Percentiles rank a stretch among this genome's conserved stretches.
Conservation (phyloP, 2,329 filamentous ascomycete species). For the Hortaea werneckii region DNA sequence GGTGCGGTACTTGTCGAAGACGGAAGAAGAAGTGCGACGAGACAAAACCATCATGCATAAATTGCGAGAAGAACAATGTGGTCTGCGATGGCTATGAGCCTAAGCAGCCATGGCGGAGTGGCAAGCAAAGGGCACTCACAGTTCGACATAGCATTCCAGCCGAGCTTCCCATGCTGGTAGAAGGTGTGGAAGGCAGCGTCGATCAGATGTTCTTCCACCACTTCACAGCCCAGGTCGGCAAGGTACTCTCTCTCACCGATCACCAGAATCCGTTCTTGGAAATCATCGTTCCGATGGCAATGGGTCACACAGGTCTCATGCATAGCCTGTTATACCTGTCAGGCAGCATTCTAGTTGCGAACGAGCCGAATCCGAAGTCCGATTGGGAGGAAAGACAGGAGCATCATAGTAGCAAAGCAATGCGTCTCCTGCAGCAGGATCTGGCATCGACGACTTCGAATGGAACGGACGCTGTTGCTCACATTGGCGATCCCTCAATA, state of each 20-base stretch:
- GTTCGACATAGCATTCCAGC: conserved; percentile 27
- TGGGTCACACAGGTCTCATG: conserved; percentile 73
- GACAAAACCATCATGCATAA: conserved; percentile 49
- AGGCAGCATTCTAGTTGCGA: conserved; percentile 58
- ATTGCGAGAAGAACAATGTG: conserved; percentile 88
- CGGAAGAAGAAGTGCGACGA: conserved; percentile 53
- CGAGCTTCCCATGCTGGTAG: conserved; percentile 53
- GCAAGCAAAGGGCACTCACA: conserved; percentile 51
- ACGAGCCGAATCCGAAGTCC: conserved; percentile 34
- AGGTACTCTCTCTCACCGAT: conserved; percentile 70
- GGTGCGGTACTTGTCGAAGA: conserved; percentile 49
- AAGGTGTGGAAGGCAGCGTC: conserved; percentile 68
- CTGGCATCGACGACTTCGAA: conserved; percentile 6
- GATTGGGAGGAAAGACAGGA: conserved; percentile 45
- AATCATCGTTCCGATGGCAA: conserved; percentile 71
- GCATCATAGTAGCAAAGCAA: conserved; percentile 41
- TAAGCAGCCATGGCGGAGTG: conserved; percentile 78
- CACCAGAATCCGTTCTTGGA: conserved; percentile 77
- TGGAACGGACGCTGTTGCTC: conserved; percentile 1
- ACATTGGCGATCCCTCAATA: conserved; percentile 42
- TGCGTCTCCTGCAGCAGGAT: conserved; percentile 14
- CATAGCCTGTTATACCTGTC: conserved; percentile 79
- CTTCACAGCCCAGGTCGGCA: conserved; percentile 69
- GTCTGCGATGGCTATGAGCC: conserved; percentile 84
- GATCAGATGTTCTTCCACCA: conserved; percentile 76